Percentiles rank a stretch among this genome's conserved stretches.
Evolutionary conservation across 805 yeast genomes (phyloP).

Genomic region (Metschnikowia orientalis): DNA sequence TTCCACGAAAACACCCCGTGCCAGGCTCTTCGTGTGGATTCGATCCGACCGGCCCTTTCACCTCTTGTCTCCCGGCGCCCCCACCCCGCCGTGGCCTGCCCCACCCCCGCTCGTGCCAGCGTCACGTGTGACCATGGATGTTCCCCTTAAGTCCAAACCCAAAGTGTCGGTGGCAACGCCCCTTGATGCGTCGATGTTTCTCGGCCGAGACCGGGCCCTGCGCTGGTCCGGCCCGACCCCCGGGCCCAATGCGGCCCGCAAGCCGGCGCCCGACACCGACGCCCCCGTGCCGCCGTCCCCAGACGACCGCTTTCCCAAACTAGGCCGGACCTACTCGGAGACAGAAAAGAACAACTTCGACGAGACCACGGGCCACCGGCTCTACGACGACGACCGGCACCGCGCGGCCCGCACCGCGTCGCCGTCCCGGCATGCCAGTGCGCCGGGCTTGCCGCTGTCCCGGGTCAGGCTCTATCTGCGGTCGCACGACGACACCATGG

Average conservation of each 20-base stretch:
- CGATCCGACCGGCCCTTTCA: too few species aligned
- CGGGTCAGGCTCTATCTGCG: slow-evolving; percentile 26
- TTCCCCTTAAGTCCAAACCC: slow-evolving; percentile 35
- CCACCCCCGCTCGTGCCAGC: too few species aligned
- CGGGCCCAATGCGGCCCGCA: not conserved
- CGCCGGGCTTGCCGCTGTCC: not conserved
- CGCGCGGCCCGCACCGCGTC: slow-evolving; percentile 35
- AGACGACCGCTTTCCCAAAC: slow-evolving; percentile 23
- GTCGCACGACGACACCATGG: slow-evolving; percentile 25
- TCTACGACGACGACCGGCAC: slow-evolving; percentile 50
- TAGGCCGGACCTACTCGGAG: slow-evolving; percentile 60
- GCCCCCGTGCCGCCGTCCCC: too few species aligned
- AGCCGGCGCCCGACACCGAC: slow-evolving; percentile 1
- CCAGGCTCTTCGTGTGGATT: not conserved
- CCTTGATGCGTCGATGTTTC: slow-evolving; percentile 9
- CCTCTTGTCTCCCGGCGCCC: too few species aligned
- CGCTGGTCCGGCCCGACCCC: slow-evolving; percentile 4
- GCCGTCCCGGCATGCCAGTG: slow-evolving; percentile 6
- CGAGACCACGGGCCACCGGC: slow-evolving; percentile 47
- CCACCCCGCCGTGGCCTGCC: too few species aligned
- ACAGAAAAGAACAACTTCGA: slow-evolving; percentile 60
- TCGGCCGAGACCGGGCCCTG: slow-evolving; percentile 5
- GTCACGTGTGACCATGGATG: too few species aligned
- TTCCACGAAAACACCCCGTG: not conserved
- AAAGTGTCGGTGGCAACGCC: slow-evolving; percentile 24